Base-by-base conservation (phyloP, 768 basidiomycete species). In the button mushroom (Agaricus bisporus) region DNA sequence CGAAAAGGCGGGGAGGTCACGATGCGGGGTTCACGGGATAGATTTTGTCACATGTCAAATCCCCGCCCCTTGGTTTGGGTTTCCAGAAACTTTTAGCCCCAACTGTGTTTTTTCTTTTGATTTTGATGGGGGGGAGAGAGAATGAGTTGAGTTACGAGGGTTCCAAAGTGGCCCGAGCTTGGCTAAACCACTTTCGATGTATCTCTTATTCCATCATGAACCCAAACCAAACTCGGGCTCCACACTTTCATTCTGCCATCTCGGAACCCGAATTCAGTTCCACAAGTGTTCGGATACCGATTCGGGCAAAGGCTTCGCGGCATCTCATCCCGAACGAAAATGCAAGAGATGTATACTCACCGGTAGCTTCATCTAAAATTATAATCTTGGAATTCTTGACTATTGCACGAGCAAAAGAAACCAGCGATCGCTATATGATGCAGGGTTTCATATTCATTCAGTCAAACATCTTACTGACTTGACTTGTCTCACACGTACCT, bases 351-450 rank as follows among this genome's bases (percentile, higher is more conserved):
- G 35, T 37, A 39, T 15, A 49, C 60, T 44, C 59, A 80, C 81
- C 85, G 46, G 91, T 94, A 0, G 92, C 92, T 72, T 95, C 93
- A 64, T 97, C 94, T 10, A 98, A 74, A 43, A 97, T 83, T 46
- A 95, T 82, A 29, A 95, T 82, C 64, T 82, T 85, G 11, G 86
- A 78, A 63, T 93, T 81, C 60, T 93, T 90, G 32, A 95, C 93
- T 22, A 97, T 69, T 0, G 94, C 95, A 32, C 95, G 77, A 14
- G 95, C 95, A 28, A 95, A 76, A 2, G 89, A 91, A 17, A 95
- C 88, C 29, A 95, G 72, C 9, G 86, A 89, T 20, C 92, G 78
- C 82, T 93, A 53, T n/a, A 8, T 32, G 45, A 8, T 32, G 45
- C 41, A 43, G 36, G 20, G 32, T 7, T 32, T 6, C 51, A 50